Evolutionary conservation across 805 yeast genomes (phyloP).

Genomic region (Saccharomycopsis sp.): DNA sequence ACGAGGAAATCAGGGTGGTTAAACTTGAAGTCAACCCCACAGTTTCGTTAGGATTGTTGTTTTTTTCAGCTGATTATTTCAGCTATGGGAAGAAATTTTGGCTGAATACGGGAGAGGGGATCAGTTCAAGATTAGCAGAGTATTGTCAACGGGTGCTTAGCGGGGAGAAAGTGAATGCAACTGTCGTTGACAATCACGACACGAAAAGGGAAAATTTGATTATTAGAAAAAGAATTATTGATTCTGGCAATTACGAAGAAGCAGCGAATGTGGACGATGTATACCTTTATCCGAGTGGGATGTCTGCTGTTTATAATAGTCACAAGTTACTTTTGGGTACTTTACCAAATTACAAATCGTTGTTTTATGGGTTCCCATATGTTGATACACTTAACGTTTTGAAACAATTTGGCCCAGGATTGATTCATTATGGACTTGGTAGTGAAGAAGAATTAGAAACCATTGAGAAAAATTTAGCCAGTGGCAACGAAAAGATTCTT

Average conservation of each 20-base stretch:
- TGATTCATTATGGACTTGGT: slow-evolving; percentile 78
- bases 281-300: slow-evolving; percentile 81
- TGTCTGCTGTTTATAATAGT: slow-evolving; percentile 84
- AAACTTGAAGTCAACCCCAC: too few relatives aligned
- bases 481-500: slow-evolving; percentile 50
- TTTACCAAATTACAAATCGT: slow-evolving; percentile 46
- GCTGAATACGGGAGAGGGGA: slow-evolving; percentile 98
- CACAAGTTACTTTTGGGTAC: slow-evolving; percentile 48
- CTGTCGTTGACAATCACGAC: slow-evolving; percentile 60
- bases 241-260: slow-evolving; percentile 25
- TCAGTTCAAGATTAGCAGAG: slow-evolving; percentile 84
- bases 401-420: slow-evolving; percentile 88
- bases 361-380: slow-evolving; percentile 94
- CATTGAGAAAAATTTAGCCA: slow-evolving; percentile 51
- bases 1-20: slow-evolving; percentile 49
- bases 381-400: slow-evolving; percentile 85
- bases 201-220: slow-evolving; percentile 79
- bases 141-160: slow-evolving; percentile 65
- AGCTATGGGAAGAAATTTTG: slow-evolving; percentile 77
- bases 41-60: slow-evolving; percentile 70
- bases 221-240: slow-evolving; percentile 67
- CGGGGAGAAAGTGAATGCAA: slow-evolving; percentile 80
- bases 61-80: slow-evolving; percentile 56
- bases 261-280: slow-evolving; percentile 51
- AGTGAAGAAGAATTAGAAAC: slow-evolving; percentile 59